Percentiles rank a stretch among this genome's conserved stretches.
Conservation (phyloP, 2,329 filamentous ascomycete genomes). For the Dactylellina leptospora region DNA sequence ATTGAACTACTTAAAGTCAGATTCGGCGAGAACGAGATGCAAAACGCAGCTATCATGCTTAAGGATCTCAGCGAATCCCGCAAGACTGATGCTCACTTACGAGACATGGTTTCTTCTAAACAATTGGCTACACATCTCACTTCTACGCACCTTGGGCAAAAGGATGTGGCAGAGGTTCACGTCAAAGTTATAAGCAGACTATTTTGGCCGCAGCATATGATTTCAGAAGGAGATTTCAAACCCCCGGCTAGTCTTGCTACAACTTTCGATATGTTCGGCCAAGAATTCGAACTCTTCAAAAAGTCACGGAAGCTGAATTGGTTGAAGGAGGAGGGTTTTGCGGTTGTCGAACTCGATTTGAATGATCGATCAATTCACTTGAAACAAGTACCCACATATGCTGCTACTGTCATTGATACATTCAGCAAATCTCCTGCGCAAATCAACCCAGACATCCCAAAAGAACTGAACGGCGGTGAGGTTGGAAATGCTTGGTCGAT, state of each 20-base stretch:
- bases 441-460: constrained; percentile 64
- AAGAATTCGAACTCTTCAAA: constrained; percentile 81
- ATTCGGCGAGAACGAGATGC: constrained; percentile 84
- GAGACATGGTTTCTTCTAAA: constrained; percentile 58
- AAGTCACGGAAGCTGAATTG: constrained; percentile 85
- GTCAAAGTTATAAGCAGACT: constrained; percentile 88
- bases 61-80: constrained; percentile 87
- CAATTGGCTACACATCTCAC: constrained; percentile 57
- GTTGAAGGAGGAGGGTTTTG: constrained; percentile 82
- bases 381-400: constrained; percentile 80
- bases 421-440: constrained; percentile 69
- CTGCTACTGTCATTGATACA: constrained; percentile 85
- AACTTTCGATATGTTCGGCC: constrained; percentile 75
- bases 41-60: constrained; percentile 97
- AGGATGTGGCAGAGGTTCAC: constrained; percentile 67
- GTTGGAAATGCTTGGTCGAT: constrained; percentile 58
- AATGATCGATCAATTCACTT: constrained; percentile 77
- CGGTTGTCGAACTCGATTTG: constrained; percentile 81
- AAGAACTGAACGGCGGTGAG: constrained; percentile 61
- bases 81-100: constrained; percentile 74
- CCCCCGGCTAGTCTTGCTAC: constrained; percentile 63
- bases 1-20: constrained; percentile 86
- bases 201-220: constrained; percentile 76
- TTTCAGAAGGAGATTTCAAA: constrained; percentile 62
- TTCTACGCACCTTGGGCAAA: constrained; percentile 54